phyloP scores from a whole-genome alignment of 768 basidiomycete species.

The Solioccasus polychromus region DNA sequence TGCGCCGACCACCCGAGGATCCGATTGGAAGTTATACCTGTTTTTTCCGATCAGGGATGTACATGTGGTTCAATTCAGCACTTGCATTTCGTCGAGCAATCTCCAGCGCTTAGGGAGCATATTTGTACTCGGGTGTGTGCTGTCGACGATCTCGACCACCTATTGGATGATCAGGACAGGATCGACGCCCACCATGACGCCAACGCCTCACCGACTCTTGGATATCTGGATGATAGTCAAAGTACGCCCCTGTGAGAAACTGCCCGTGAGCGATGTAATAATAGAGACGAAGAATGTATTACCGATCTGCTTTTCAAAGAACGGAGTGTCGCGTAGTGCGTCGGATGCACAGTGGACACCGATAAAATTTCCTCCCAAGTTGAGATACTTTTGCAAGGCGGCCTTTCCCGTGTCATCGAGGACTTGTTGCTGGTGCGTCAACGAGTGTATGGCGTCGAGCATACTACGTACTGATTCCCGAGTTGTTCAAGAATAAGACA shows the following conservation, averaged over 20 bases:
- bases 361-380: conserved; percentile 68
- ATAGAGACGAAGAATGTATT: conserved; percentile 1
- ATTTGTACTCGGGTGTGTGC: conserved; percentile 59
- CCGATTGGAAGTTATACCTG: conserved; percentile 72
- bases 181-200: background rate
- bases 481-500: conserved; percentile 65
- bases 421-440: conserved; percentile 32
- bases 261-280: background rate
- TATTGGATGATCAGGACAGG: conserved; percentile 20
- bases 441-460: background rate
- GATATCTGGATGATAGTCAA: conserved; percentile 67
- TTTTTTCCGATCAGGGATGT: conserved; percentile 10
- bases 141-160: conserved; percentile 58
- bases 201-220: conserved; percentile 55
- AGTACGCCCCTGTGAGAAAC: conserved; percentile 49
- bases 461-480: conserved; percentile 58
- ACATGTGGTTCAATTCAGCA: background rate
- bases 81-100: conserved; percentile 61
- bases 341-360: conserved; percentile 68
- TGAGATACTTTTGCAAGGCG: conserved; percentile 63
- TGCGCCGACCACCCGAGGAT: conserved; percentile 64
- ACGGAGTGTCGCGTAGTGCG: conserved; percentile 53
- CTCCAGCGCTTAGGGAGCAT: conserved; percentile 52
- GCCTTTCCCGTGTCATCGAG: conserved; percentile 56
- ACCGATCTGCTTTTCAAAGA: conserved; percentile 60